Base-by-base conservation (phyloP, 2,329 filamentous ascomycete genomes). In the Penicillium sumatraense region DNA sequence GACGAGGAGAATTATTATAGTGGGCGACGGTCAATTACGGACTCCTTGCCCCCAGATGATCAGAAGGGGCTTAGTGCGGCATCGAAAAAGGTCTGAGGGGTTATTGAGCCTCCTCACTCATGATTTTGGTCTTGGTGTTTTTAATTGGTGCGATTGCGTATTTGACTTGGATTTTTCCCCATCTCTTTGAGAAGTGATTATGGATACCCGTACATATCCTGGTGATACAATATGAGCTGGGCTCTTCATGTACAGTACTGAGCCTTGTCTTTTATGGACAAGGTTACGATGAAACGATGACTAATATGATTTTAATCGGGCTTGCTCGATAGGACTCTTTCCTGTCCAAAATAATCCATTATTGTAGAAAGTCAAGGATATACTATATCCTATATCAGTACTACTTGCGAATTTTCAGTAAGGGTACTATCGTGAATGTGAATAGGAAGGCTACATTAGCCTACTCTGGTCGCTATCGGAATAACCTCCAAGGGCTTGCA, bases 41-140 rank as follows among this genome's bases (percentile, higher is more conserved):
- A 53, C 31, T 57, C 54, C 18, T 45, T 60, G 29, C 40, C 61
- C 16, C 42, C 55, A 9, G 55, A 51, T 13, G 59, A 68, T 14
- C 61, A 59, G 42, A 72, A 71, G 40, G 56, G 61, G 1, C 36
- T 60, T n/a, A 67, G 13, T 33, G n/a, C 55, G 16, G 56, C 51
- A 2, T 49, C 56, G 16, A 59, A 31, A 40, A 58, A 59, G 48
- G 27, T 61, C 24, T 61, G 31, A 64, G 16, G 10, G 5, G 13
- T 2, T 27, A 40, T 33, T 8, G 3, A 13, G 13, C n/a, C 18
- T 41, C 13, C 8, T 38, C 11, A 5, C 7, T 20, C 5, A 5
- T 10, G 20, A 9, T 7, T 21, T 20, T 20, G 20, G 18, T 13
- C 10, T 40, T 20, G 5, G 40, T 3, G 24, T 3, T 42, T 21